phyloP scores from a whole-genome alignment of 352 stramenopile genomes.

The Phytophthora nicotianae region DNA sequence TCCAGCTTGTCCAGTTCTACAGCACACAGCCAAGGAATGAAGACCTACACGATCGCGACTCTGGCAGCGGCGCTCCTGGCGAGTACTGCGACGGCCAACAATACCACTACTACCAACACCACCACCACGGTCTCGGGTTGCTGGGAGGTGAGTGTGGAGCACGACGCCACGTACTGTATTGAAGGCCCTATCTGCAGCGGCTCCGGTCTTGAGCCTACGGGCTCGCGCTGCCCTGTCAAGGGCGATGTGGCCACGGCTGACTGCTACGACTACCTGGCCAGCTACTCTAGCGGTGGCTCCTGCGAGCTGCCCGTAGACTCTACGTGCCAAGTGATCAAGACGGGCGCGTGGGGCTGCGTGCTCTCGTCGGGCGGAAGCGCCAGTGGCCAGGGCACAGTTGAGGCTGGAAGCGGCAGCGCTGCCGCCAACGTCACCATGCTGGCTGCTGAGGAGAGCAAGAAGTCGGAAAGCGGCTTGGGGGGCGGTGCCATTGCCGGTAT shows the following conservation, averaged over 20 bases:
- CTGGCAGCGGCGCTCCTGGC: slow-evolving; percentile 14
- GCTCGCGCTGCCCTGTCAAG: slow-evolving; percentile 43
- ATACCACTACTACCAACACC: slow-evolving; percentile 9
- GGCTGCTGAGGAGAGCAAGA: slow-evolving; percentile 1
- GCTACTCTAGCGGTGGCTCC: slow-evolving; percentile 43
- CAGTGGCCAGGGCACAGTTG: slow-evolving; percentile 4
- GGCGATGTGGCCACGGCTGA: slow-evolving; percentile 47
- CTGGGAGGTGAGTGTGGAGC: slow-evolving; percentile 44
- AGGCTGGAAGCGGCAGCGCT: slow-evolving; percentile 16
- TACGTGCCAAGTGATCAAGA: slow-evolving; percentile 62
- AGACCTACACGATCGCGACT: slow-evolving; percentile 17
- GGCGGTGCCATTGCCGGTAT: slow-evolving; percentile 22
- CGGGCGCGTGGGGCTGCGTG: slow-evolving; percentile 67
- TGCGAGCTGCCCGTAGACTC: slow-evolving; percentile 58
- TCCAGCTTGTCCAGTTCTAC: neutral
- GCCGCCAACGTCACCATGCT: slow-evolving; percentile 12
- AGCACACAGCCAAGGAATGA: slow-evolving; percentile 18
- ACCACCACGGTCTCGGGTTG: slow-evolving; percentile 29
- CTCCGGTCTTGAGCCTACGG: slow-evolving; percentile 27
- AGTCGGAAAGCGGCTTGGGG: slow-evolving; percentile 12
- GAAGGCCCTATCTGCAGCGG: slow-evolving; percentile 49
- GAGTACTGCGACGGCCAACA: slow-evolving; percentile 4
- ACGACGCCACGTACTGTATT: slow-evolving; percentile 59
- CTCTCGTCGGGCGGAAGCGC: slow-evolving; percentile 23
- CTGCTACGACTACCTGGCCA: slow-evolving; percentile 59